Percentiles rank a stretch among this genome's conserved stretches.
Conservation (phyloP, 768 basidiomycete genomes). For the Lactarius evosmus region DNA sequence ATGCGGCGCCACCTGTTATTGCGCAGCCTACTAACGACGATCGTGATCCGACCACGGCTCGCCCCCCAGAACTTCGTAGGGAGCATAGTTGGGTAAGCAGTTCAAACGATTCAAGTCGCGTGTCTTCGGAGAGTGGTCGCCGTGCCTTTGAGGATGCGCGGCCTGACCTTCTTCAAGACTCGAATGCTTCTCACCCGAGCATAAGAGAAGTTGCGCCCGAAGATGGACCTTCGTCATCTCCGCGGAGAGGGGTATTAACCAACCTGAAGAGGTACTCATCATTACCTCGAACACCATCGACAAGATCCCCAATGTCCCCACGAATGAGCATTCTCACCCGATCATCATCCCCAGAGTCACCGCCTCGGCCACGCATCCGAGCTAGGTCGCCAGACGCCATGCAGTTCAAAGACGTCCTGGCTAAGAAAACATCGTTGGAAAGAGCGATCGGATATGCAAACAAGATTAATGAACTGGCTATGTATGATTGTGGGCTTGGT, state of each 20-base stretch:
- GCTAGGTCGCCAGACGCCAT: constrained; percentile 60
- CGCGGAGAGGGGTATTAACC: constrained; percentile 31
- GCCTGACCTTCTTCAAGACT: not conserved
- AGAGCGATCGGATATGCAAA: constrained; percentile 69
- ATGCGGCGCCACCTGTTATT: not conserved
- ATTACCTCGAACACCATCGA: constrained; percentile 65
- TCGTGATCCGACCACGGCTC: not conserved
- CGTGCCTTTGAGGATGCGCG: constrained; percentile 18
- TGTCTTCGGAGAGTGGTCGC: constrained; percentile 30
- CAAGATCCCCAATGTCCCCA: constrained; percentile 26
- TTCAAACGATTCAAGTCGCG: constrained; percentile 14
- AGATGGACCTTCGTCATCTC: constrained; percentile 17
- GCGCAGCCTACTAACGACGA: not conserved
- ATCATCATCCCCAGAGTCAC: constrained; percentile 28
- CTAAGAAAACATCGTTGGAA: constrained; percentile 56
- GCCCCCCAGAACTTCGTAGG: constrained; percentile 21
- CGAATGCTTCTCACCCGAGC: constrained; percentile 11
- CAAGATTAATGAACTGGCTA: constrained; percentile 80
- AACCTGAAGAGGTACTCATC: constrained; percentile 49
- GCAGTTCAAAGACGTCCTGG: constrained; percentile 61
- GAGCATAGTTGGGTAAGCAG: constrained; percentile 36
- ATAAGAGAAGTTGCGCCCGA: constrained; percentile 4
- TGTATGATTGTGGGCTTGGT: constrained; percentile 69
- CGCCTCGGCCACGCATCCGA: constrained; percentile 35
- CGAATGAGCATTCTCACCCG: constrained; percentile 21